Evolutionary conservation across 2,329 filamentous ascomycete species (phyloP).

Genomic region (Aureobasidium leucospermi): DNA sequence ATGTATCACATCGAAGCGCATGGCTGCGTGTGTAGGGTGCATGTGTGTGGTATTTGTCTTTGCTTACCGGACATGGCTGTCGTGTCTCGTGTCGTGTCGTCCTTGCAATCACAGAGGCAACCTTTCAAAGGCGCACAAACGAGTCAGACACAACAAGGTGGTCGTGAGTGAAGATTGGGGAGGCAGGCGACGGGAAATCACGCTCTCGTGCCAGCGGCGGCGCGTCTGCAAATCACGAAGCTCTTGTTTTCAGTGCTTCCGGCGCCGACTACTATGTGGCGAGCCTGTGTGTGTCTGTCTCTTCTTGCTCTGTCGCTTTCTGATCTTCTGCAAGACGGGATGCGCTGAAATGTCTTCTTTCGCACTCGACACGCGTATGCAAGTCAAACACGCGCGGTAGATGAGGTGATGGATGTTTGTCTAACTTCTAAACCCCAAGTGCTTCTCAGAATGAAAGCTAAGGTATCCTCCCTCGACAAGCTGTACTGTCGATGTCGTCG

Average conservation of each 20-base stretch:
- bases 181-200: slow-evolving; percentile 1
- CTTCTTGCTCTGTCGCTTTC: background rate
- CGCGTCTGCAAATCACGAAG: slow-evolving; percentile 8
- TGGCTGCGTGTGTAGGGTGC: background rate
- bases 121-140: slow-evolving; percentile 1
- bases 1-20: background rate
- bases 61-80: slow-evolving; percentile 18
- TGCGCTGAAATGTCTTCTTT: background rate
- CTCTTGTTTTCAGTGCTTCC: background rate
- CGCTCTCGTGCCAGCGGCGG: background rate
- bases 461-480: background rate
- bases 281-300: background rate
- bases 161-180: background rate
- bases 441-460: background rate
- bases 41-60: background rate
- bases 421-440: slow-evolving; percentile 5
- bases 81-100: background rate
- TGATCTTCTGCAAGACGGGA: background rate
- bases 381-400: slow-evolving; percentile 1
- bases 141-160: background rate
- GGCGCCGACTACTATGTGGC: slow-evolving; percentile 2
- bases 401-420: slow-evolving; percentile 7
- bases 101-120: background rate
- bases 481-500: background rate
- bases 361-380: slow-evolving; percentile 5